phyloP scores from a whole-genome alignment of 2,329 filamentous ascomycete genomes.

The Chrysoporthe cubensis region DNA sequence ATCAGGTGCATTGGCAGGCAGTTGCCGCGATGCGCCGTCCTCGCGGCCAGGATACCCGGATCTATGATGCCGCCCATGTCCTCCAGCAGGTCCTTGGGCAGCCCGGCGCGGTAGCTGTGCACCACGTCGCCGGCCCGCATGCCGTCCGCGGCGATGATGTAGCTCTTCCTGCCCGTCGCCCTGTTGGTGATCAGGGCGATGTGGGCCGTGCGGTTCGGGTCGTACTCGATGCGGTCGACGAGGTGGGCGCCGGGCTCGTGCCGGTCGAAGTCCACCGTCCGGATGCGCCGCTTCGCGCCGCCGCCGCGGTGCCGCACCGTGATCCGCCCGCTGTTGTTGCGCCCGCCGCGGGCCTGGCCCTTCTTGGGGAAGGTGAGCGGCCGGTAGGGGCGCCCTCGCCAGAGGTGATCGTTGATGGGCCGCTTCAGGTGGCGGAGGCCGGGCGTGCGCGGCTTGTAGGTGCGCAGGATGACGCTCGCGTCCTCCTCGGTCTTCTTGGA shows the following conservation, averaged over 20 bases:
- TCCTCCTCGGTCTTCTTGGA: constrained; percentile 33
- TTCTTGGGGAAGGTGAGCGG: constrained; percentile 90
- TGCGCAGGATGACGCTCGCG: constrained; percentile 64
- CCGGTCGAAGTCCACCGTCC: constrained; percentile 87
- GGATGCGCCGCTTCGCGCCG: constrained; percentile 88
- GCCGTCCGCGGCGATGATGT: constrained; percentile 94
- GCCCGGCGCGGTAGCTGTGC: constrained; percentile 88
- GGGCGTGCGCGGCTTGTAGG: constrained; percentile 91
- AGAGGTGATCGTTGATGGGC: constrained; percentile 94
- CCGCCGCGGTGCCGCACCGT: constrained; percentile 92
- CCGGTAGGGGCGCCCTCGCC: constrained; percentile 85
- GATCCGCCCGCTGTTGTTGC: constrained; percentile 84
- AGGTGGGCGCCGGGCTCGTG: constrained; percentile 78
- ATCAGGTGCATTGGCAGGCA: constrained; percentile 96
- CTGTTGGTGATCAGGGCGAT: constrained; percentile 84
- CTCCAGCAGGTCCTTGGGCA: constrained; percentile 82
- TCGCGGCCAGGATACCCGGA: constrained; percentile 92
- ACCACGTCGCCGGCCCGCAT: constrained; percentile 90
- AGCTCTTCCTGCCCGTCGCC: constrained; percentile 75
- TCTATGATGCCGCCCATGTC: constrained; percentile 94
- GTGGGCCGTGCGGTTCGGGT: constrained; percentile 90
- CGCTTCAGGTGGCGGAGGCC: constrained; percentile 89
- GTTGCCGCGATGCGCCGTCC: constrained; percentile 92
- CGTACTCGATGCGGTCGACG: constrained; percentile 95
- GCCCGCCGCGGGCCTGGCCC: constrained; percentile 88